Conservation (phyloP, 2,329 filamentous ascomycete species). For the Dactylellina drechsleri region DNA sequence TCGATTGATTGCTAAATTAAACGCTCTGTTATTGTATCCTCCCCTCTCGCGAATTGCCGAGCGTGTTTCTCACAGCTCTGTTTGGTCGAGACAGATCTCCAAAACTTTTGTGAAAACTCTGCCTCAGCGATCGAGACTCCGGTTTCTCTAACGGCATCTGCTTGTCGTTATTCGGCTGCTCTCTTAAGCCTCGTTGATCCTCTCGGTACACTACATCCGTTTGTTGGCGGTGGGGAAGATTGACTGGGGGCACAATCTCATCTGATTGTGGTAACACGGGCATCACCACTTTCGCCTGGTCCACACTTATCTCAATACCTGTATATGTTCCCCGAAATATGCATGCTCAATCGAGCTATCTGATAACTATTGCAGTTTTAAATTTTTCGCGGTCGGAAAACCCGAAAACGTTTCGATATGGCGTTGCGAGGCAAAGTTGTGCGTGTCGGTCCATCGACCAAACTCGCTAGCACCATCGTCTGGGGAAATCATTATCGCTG, state of each 20-base stretch:
- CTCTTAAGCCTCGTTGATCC: background rate
- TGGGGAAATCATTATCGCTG: too few species aligned
- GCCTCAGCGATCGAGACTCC: background rate
- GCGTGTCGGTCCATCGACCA: too few species aligned
- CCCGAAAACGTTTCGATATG: conserved; percentile 12
- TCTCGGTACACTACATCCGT: background rate
- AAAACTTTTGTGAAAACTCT: too few species aligned
- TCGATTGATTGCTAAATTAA: too few species aligned
- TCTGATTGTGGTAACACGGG: conserved; percentile 8
- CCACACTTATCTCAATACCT: too few species aligned
- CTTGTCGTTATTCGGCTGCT: conserved; percentile 7
- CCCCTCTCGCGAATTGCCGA: too few species aligned
- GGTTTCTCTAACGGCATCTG: conserved; percentile 7
- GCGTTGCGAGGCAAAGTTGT: conserved; percentile 14
- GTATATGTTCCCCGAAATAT: conserved; percentile 1
- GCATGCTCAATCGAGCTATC: background rate
- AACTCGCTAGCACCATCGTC: too few species aligned
- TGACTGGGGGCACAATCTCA: background rate
- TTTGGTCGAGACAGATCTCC: too few species aligned
- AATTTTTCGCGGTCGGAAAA: conserved; percentile 28
- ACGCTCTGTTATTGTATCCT: too few species aligned
- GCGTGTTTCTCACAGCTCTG: too few species aligned
- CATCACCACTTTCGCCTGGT: background rate
- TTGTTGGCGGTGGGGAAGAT: background rate
- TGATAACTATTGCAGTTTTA: background rate